Percentiles rank a stretch among this genome's conserved stretches.
Evolutionary conservation across 768 basidiomycete species (phyloP).

Genomic region (Suillus hirtellus): DNA sequence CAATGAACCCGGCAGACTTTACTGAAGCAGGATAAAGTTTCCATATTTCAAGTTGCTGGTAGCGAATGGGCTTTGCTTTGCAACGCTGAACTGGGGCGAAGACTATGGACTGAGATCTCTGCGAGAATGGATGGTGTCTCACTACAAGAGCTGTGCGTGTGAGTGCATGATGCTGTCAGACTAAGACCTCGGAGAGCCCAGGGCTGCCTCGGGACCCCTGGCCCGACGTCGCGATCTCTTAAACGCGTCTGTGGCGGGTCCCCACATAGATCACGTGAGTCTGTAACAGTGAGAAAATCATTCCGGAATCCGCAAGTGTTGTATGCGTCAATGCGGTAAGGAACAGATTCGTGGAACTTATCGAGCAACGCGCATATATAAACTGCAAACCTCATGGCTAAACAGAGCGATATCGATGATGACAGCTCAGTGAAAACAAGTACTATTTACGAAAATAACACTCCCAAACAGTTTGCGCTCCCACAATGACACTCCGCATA

Average conservation of each 20-base stretch:
- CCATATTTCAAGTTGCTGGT: not conserved
- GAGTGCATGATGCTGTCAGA: too few relatives aligned
- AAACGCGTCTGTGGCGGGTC: conserved; percentile 1
- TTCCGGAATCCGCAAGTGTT: not conserved
- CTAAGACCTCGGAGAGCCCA: too few relatives aligned
- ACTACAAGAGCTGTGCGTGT: too few relatives aligned
- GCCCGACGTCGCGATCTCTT: not conserved
- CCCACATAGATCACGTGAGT: not conserved
- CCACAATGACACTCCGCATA: conserved; percentile 54
- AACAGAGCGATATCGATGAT: not conserved
- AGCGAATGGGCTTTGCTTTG: not conserved
- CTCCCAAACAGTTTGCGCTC: conserved; percentile 50
- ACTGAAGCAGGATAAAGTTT: not conserved
- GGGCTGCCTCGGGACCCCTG: too few relatives aligned
- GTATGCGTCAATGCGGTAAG: not conserved
- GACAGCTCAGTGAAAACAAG: not conserved
- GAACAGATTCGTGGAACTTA: not conserved
- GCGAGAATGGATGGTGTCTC: too few relatives aligned
- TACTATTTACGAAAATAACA: conserved; percentile 25
- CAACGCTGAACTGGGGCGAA: too few relatives aligned
- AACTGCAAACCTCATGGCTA: not conserved
- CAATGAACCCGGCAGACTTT: not conserved
- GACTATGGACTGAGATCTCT: too few relatives aligned
- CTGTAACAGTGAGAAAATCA: not conserved
- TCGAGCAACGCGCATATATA: not conserved